phyloP scores from a whole-genome alignment of 2,329 filamentous ascomycete genomes.

The Pseudofabraea citricarpa region DNA sequence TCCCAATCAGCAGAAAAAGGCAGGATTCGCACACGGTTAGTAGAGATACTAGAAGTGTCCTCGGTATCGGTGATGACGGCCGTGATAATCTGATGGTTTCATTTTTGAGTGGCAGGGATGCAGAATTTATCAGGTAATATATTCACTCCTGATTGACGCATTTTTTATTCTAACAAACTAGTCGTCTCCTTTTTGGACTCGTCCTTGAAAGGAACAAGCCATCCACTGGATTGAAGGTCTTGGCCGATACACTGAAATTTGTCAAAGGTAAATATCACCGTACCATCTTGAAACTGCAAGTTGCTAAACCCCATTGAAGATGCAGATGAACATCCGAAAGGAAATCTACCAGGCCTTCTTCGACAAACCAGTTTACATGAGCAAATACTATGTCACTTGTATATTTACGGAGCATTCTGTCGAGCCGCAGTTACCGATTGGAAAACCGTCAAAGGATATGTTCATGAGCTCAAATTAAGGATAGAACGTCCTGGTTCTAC shows the following conservation, averaged over 20 bases:
- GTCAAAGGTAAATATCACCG: constrained; percentile 33
- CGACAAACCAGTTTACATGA: constrained; percentile 24
- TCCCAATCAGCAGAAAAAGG: constrained; percentile 50
- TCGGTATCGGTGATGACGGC: constrained; percentile 41
- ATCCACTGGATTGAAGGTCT: constrained; percentile 45
- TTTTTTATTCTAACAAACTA: too few species aligned
- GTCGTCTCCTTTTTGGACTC: constrained; percentile 24
- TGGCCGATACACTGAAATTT: constrained; percentile 51
- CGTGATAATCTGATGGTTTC: constrained; percentile 55
- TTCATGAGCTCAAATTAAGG: constrained; percentile 18
- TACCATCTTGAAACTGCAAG: too few species aligned
- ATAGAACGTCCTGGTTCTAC: constrained; percentile 17
- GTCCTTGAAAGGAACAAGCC: constrained; percentile 46
- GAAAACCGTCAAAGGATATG: constrained; percentile 17
- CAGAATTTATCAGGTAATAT: constrained; percentile 32
- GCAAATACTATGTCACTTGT: constrained; percentile 25
- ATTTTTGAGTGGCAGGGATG: constrained; percentile 56
- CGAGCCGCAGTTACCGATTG: constrained; percentile 23
- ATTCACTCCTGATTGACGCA: too few species aligned
- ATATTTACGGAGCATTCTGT: constrained; percentile 26
- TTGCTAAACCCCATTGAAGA: constrained; percentile 4
- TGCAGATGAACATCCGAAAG: constrained; percentile 7
- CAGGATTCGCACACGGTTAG: constrained; percentile 48
- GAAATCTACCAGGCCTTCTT: constrained; percentile 19
- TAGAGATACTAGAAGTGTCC: constrained; percentile 49